Percentiles rank a stretch among this genome's conserved stretches.
Conservation (phyloP, 2,329 filamentous ascomycete species). For the Fonsecaea monophora region DNA sequence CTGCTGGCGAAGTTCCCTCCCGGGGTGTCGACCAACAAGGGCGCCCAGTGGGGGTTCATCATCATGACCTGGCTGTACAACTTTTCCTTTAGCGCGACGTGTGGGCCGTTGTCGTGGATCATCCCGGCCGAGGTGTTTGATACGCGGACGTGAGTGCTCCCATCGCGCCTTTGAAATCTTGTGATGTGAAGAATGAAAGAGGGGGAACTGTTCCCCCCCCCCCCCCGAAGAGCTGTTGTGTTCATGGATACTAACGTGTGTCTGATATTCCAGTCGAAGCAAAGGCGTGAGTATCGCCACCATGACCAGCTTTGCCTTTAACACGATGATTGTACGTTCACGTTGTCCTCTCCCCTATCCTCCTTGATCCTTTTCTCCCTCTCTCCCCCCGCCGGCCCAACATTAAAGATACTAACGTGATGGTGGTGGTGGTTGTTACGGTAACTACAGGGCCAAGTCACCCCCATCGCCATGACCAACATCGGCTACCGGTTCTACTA, state of each 20-base stretch:
- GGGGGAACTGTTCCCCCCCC: too few species aligned
- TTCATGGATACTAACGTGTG: background rate
- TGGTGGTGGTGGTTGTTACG: too few species aligned
- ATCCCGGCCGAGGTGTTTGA: constrained; percentile 73
- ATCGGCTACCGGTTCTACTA: constrained; percentile 66
- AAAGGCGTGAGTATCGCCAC: constrained; percentile 78
- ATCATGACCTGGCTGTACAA: constrained; percentile 80
- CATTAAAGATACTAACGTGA: too few species aligned
- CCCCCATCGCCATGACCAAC: constrained; percentile 63
- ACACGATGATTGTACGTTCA: constrained; percentile 68
- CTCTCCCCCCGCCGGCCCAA: too few species aligned
- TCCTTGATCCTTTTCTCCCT: background rate
- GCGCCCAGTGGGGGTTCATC: constrained; percentile 76
- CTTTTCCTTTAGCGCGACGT: constrained; percentile 74
- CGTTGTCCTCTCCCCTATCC: background rate
- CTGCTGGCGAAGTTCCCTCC: constrained; percentile 68
- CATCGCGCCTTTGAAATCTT: background rate
- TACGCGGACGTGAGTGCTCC: constrained; percentile 64
- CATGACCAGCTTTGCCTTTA: constrained; percentile 76
- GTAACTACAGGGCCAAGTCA: constrained; percentile 60
- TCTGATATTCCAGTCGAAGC: constrained; percentile 51
- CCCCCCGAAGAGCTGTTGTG: too few species aligned
- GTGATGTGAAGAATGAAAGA: too few species aligned
- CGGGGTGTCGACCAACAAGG: constrained; percentile 56
- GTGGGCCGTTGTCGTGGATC: constrained; percentile 70